Percentiles rank a stretch among this genome's conserved stretches.
These are phyloP conservation scores for Diaporthe citriasiana DNA, from an alignment of 2,329 filamentous ascomycete genomes.

Conservation along the genomic window DNA sequence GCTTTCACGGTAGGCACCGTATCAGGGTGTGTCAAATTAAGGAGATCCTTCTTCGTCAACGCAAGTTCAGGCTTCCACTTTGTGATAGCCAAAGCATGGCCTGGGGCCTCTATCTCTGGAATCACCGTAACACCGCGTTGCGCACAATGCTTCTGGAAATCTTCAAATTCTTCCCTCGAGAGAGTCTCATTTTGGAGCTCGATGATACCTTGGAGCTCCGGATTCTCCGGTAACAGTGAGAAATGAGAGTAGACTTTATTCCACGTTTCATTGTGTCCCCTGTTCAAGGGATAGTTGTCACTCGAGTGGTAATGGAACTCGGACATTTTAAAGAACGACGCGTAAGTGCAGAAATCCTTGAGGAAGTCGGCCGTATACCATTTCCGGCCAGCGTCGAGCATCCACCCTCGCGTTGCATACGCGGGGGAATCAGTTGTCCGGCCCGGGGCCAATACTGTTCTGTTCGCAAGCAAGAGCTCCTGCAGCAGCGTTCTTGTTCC, in stretches of 20 bases:
- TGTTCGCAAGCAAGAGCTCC: conserved; percentile 3
- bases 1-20: conserved; percentile 65
- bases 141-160: conserved; percentile 29
- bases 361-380: conserved; percentile 32
- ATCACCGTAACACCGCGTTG: conserved; percentile 24
- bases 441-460: conserved; percentile 24
- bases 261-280: conserved; percentile 62
- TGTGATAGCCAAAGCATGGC: conserved; percentile 25
- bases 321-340: conserved; percentile 33
- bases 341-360: conserved; percentile 28
- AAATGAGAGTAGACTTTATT: conserved; percentile 61
- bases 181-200: conserved; percentile 27
- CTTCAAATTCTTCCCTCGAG: conserved; percentile 21
- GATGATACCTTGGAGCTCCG: conserved; percentile 39
- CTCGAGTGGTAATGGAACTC: conserved; percentile 65
- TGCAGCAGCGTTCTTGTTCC: conserved; percentile 24
- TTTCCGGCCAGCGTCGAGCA: conserved; percentile 29
- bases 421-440: conserved; percentile 31
- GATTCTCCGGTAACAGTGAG: conserved; percentile 54
- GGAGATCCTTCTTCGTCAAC: conserved; percentile 33
- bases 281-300: conserved; percentile 63
- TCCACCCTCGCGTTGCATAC: conserved; percentile 31
- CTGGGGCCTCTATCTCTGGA: conserved; percentile 29
- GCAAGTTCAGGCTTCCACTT: conserved; percentile 36
- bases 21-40: conserved; percentile 58